phyloP scores from a whole-genome alignment of 1,284 basidiomycete genomes.

The Cryptococcus sp. region DNA sequence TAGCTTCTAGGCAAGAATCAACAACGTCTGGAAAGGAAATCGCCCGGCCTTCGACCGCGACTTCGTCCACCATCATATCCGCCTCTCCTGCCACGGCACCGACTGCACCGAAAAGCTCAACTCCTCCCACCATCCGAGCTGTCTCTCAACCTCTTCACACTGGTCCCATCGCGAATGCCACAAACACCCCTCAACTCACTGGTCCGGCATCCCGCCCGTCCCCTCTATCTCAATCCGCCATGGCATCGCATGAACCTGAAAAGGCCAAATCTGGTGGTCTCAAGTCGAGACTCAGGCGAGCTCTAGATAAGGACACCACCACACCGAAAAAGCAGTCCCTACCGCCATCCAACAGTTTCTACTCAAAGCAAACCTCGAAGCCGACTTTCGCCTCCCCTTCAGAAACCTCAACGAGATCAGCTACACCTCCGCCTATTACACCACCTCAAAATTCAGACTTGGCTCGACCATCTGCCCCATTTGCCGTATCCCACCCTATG shows the following conservation, averaged over 20 bases:
- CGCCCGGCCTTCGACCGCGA: neutral
- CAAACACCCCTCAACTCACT: conserved; percentile 16
- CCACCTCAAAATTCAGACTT: conserved; percentile 24
- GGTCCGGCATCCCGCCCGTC: conserved; percentile 20
- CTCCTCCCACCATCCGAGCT: conserved; percentile 1
- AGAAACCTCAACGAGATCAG: conserved; percentile 31
- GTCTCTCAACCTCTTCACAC: conserved; percentile 22
- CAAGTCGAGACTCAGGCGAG: conserved; percentile 69
- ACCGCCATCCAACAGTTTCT: conserved; percentile 1
- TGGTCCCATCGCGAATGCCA: conserved; percentile 33
- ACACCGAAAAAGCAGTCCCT: conserved; percentile 19
- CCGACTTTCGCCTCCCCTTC: conserved; percentile 24
- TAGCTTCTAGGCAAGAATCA: neutral
- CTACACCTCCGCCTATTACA: conserved; percentile 23
- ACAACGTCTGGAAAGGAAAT: neutral
- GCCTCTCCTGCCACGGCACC: neutral
- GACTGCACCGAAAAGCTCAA: neutral
- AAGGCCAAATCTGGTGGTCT: conserved; percentile 56
- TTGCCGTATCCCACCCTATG: conserved; percentile 20
- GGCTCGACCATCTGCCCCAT: conserved; percentile 26
- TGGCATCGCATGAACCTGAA: conserved; percentile 47
- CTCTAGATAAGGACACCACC: conserved; percentile 49
- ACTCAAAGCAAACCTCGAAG: conserved; percentile 5
- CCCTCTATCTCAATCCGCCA: conserved; percentile 27
- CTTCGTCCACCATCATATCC: neutral